A percentile compares a stretch with the other conserved stretches of the same genome.
phyloP scores from a whole-genome alignment of 2,329 filamentous ascomycete species.

The Colletotrichum echinochloae region DNA sequence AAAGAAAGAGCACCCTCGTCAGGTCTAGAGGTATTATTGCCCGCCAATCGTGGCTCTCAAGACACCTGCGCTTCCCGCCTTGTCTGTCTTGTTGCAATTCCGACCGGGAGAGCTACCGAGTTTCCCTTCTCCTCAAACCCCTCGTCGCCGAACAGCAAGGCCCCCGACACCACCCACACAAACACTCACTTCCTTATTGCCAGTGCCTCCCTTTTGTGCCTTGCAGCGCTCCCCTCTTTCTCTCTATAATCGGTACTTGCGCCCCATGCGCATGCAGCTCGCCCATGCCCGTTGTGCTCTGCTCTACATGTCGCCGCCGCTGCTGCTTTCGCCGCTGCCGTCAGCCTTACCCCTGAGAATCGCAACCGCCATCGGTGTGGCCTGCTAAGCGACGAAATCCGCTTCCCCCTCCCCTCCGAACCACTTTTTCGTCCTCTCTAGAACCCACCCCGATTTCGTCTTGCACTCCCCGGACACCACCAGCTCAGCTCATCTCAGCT shows the following conservation, averaged over 20 bases:
- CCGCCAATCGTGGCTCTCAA: conserved; percentile 14
- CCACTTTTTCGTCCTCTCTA: conserved; percentile 37
- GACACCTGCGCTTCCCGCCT: conserved; percentile 11
- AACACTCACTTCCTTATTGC: conserved; percentile 7
- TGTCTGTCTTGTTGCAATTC: conserved; percentile 15
- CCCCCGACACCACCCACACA: too few species aligned
- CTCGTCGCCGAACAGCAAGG: conserved; percentile 17
- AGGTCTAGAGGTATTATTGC: not conserved
- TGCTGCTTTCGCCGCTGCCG: conserved; percentile 16
- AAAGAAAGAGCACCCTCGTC: not conserved
- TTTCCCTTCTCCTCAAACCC: conserved; percentile 17
- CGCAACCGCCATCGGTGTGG: conserved; percentile 28
- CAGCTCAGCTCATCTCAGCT: conserved; percentile 13
- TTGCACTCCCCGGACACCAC: conserved; percentile 26
- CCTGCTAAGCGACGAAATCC: conserved; percentile 38
- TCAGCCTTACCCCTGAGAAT: conserved; percentile 42
- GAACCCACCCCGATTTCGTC: conserved; percentile 36
- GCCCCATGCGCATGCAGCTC: conserved; percentile 32
- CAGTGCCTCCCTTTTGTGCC: conserved; percentile 8
- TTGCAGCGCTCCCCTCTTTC: not conserved
- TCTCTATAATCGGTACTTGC: not conserved
- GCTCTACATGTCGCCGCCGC: conserved; percentile 37
- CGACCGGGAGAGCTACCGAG: conserved; percentile 17
- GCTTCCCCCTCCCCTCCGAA: conserved; percentile 6
- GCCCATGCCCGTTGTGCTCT: conserved; percentile 33